Evolutionary conservation across 148 eudicot genomes (phyloP).

Genomic region (Agrostemma githago): DNA sequence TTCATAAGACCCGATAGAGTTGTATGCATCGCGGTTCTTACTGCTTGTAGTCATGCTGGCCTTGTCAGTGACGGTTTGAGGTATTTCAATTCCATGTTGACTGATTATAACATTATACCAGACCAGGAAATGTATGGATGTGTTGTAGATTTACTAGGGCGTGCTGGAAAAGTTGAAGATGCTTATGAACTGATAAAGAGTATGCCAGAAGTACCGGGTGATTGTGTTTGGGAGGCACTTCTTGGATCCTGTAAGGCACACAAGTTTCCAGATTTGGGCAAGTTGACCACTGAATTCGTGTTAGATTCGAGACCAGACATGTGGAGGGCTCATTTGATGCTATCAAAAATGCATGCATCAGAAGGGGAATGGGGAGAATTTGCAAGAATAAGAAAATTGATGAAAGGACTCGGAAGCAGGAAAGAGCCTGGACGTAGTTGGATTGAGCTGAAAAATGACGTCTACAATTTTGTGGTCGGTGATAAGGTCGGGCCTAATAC

Average conservation of each 20-base stretch:
- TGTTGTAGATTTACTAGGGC: conserved; percentile 81
- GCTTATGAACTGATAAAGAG: conserved; percentile 72
- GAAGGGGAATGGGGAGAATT: conserved; percentile 77
- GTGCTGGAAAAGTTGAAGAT: conserved; percentile 78
- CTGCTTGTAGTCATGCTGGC: conserved; percentile 93
- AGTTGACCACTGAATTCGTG: conserved; percentile 46
- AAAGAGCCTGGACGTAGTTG: conserved; percentile 91
- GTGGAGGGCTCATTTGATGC: conserved; percentile 53
- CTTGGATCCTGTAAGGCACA: conserved; percentile 86
- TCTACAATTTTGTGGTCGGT: conserved; percentile 62
- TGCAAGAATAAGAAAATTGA: conserved; percentile 60
- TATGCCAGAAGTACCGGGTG: conserved; percentile 80
- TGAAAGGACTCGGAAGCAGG: conserved; percentile 61
- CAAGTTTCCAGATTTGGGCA: conserved; percentile 51
- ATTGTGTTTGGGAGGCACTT: conserved; percentile 87
- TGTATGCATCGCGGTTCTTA: conserved; percentile 70
- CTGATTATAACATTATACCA: conserved; percentile 47
- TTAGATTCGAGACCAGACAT: conserved; percentile 48
- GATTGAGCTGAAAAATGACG: conserved; percentile 59
- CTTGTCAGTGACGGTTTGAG: conserved; percentile 76
- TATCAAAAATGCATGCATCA: conserved; percentile 73
- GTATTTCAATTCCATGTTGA: conserved; percentile 61
- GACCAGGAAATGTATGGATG: conserved; percentile 77
- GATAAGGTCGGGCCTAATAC: conserved; percentile 51
- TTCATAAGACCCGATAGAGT: conserved; percentile 61